A percentile compares a stretch with the other conserved stretches of the same genome.
These are phyloP conservation scores for Elasticomyces elasticus DNA, from an alignment of 495 filamentous ascomycete species.

Conservation along the genomic window DNA sequence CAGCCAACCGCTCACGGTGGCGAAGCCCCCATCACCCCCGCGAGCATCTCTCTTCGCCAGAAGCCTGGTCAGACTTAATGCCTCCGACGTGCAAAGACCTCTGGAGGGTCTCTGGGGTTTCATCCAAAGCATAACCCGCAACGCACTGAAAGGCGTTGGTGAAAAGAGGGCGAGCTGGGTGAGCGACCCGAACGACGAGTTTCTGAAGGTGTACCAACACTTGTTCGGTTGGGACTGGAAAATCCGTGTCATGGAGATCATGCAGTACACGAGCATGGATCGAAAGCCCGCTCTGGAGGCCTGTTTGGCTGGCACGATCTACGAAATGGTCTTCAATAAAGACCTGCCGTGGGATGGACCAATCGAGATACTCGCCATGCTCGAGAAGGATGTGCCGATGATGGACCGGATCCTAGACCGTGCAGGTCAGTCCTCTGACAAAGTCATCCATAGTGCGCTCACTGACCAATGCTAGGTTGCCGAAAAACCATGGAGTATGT, in stretches of 20 bases:
- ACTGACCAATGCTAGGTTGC: not conserved
- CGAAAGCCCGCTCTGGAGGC: not conserved
- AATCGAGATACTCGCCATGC: not conserved
- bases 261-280: not conserved
- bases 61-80: not conserved
- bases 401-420: not conserved
- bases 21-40: not conserved
- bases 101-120: not conserved
- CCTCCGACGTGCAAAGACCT: not conserved
- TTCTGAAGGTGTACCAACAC: not conserved
- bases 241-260: not conserved
- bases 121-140: not conserved
- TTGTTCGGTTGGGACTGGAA: not conserved
- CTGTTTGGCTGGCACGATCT: not conserved
- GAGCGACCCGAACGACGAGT: not conserved
- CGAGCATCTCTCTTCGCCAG: not conserved
- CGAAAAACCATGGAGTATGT: not conserved
- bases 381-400: not conserved
- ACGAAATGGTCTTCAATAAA: not conserved
- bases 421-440: not conserved
- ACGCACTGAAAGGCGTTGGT: not conserved
- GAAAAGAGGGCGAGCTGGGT: not conserved
- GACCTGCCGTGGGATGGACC: not conserved
- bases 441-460: not conserved
- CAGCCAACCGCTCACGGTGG: not conserved